phyloP scores from a whole-genome alignment of 441 rosid species.

The Breynia disticha region DNA sequence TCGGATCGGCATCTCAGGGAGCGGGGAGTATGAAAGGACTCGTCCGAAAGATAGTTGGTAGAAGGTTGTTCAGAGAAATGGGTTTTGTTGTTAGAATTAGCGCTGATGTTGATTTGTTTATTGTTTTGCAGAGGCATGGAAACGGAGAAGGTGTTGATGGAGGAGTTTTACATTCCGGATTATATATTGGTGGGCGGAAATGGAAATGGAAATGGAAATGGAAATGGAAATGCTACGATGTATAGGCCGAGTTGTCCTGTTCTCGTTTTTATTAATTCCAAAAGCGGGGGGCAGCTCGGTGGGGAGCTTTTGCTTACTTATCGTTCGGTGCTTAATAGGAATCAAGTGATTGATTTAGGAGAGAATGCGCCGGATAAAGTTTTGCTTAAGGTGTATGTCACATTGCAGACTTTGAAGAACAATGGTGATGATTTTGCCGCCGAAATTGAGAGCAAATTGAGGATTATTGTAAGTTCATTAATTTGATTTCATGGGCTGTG shows the following conservation, averaged over 20 bases:
- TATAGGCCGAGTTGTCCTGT: constrained; percentile 48
- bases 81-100: too few species aligned
- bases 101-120: too few species aligned
- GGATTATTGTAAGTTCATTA: constrained; percentile 48
- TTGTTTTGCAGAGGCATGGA: constrained; percentile 26
- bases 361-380: constrained; percentile 56
- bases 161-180: constrained; percentile 47
- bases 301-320: constrained; percentile 66
- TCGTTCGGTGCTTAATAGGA: constrained; percentile 43
- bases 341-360: constrained; percentile 76
- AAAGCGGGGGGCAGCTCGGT: constrained; percentile 88
- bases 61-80: constrained; percentile 14
- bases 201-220: not conserved
- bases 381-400: constrained; percentile 48
- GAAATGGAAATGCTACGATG: not conserved
- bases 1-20: constrained; percentile 8
- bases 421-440: constrained; percentile 36
- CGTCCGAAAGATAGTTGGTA: constrained; percentile 17
- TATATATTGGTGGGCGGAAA: constrained; percentile 32
- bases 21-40: constrained; percentile 11
- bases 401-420: constrained; percentile 46
- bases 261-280: constrained; percentile 74
- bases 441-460: constrained; percentile 36
- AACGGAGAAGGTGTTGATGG: constrained; percentile 18
- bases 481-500: not conserved